These are phyloP conservation scores for Fomes fomentarius DNA, from an alignment of 1,284 basidiomycete species.

Conservation along the genomic window DNA sequence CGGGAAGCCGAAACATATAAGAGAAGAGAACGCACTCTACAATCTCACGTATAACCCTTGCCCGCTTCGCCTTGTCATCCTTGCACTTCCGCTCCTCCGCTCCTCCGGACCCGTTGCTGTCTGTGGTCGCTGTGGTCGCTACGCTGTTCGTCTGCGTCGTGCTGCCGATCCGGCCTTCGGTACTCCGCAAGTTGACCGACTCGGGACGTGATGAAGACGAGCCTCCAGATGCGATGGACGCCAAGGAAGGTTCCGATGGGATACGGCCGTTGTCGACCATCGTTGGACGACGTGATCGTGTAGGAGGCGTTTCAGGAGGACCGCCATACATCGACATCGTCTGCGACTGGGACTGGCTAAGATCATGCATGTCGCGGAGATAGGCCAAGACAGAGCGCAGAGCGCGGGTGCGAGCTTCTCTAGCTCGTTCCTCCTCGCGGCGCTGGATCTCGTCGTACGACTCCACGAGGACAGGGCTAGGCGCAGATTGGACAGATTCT, in stretches of 20 bases:
- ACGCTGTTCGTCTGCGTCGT: conserved; percentile 70
- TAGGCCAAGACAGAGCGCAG: conserved; percentile 93
- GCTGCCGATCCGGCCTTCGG: conserved; percentile 61
- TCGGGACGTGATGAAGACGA: conserved; percentile 29
- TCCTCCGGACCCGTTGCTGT: conserved; percentile 61
- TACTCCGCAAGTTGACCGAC: conserved; percentile 60
- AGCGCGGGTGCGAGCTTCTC: conserved; percentile 74
- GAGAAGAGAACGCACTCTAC: conserved; percentile 73
- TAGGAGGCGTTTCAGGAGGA: conserved; percentile 38
- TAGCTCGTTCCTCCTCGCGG: conserved; percentile 69
- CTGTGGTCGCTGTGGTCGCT: conserved; percentile 74
- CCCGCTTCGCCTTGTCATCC: conserved; percentile 82
- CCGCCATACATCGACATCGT: conserved; percentile 48
- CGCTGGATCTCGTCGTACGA: conserved; percentile 51
- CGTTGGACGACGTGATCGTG: conserved; percentile 67
- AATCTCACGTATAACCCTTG: conserved; percentile 83
- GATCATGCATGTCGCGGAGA: conserved; percentile 92
- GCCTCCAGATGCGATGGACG: conserved; percentile 28
- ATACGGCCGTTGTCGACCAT: conserved; percentile 58
- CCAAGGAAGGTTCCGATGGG: conserved; percentile 44
- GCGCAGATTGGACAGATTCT: conserved; percentile 30
- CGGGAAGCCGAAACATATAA: conserved; percentile 11
- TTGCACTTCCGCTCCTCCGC: conserved; percentile 83
- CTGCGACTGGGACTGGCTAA: conserved; percentile 63
- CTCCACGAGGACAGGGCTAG: conserved; percentile 50